Conservation (phyloP, 768 basidiomycete genomes). For the Leccinum rimulosum region DNA sequence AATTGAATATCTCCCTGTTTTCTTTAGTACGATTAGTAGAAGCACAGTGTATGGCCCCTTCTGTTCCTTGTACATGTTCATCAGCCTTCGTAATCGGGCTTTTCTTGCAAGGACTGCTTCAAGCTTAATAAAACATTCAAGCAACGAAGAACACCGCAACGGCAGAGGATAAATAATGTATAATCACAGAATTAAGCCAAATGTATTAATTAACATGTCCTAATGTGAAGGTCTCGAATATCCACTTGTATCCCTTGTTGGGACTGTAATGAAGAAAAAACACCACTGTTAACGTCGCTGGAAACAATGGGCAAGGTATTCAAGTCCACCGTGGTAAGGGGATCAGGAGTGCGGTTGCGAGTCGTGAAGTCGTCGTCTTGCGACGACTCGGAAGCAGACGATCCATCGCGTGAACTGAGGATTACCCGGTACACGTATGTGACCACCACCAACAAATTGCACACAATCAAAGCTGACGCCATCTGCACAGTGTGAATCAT, state of each 20-base stretch:
- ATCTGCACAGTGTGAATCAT: neutral
- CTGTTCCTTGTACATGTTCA: no score
- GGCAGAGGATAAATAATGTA: neutral
- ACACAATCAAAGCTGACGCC: conserved; percentile 5
- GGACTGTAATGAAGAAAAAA: neutral
- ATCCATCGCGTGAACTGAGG: neutral
- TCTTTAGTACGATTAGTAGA: no score
- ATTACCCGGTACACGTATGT: conserved; percentile 11
- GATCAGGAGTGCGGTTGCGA: neutral
- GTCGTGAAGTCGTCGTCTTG: conserved; percentile 15
- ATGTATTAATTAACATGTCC: neutral
- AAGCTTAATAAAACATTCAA: neutral
- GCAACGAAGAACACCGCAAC: neutral
- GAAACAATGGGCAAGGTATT: neutral
- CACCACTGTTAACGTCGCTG: neutral
- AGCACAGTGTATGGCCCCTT: no score
- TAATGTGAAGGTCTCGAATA: neutral
- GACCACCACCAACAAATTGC: conserved; percentile 16
- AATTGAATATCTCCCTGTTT: no score
- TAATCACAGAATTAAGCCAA: neutral
- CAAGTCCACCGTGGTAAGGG: conserved; percentile 13
- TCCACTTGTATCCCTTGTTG: neutral
- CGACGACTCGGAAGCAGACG: neutral
- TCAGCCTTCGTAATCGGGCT: neutral
- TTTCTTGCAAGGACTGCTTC: neutral